These are phyloP conservation scores for Pyrenophora seminiperda DNA, from an alignment of 2,329 filamentous ascomycete genomes.

Conservation along the genomic window DNA sequence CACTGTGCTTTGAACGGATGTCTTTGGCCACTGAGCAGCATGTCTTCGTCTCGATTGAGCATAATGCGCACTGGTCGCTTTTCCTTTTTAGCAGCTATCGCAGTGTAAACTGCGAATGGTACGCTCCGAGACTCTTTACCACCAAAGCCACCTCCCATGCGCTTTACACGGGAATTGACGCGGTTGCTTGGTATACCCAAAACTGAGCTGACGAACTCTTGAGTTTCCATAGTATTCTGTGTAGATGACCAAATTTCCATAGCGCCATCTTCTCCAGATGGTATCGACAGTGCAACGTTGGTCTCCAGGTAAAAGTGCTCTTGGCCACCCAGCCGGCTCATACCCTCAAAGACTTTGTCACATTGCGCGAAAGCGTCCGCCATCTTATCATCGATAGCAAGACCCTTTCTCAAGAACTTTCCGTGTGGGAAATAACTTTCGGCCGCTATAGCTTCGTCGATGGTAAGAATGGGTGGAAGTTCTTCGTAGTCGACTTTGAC, in stretches of 20 bases:
- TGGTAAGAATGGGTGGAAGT: slow-evolving; percentile 82
- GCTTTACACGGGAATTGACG: slow-evolving; percentile 85
- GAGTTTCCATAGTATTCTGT: slow-evolving; percentile 49
- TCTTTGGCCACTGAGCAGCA: slow-evolving; percentile 84
- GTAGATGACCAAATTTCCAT: slow-evolving; percentile 75
- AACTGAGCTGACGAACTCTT: slow-evolving; percentile 76
- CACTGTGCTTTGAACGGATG: slow-evolving; percentile 88
- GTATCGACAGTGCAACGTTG: slow-evolving; percentile 80
- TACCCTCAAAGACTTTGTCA: slow-evolving; percentile 83
- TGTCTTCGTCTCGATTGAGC: slow-evolving; percentile 95
- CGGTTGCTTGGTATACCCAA: slow-evolving; percentile 84
- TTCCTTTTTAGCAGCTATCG: slow-evolving; percentile 82
- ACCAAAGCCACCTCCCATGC: slow-evolving; percentile 89
- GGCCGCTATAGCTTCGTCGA: slow-evolving; percentile 89
- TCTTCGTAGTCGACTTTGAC: slow-evolving; percentile 90
- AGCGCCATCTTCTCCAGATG: slow-evolving; percentile 87
- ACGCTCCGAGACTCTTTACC: slow-evolving; percentile 90
- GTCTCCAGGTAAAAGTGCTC: slow-evolving; percentile 98
- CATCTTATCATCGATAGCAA: slow-evolving; percentile 54
- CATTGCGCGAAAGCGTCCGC: slow-evolving; percentile 75
- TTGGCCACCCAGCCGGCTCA: slow-evolving; percentile 86
- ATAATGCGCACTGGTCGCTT: slow-evolving; percentile 85
- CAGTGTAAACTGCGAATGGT: slow-evolving; percentile 79
- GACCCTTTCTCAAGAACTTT: slow-evolving; percentile 79
- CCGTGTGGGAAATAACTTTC: slow-evolving; percentile 84